These are phyloP conservation scores for Calonectria honghensis DNA, from an alignment of 2,329 filamentous ascomycete species.

Conservation along the genomic window DNA sequence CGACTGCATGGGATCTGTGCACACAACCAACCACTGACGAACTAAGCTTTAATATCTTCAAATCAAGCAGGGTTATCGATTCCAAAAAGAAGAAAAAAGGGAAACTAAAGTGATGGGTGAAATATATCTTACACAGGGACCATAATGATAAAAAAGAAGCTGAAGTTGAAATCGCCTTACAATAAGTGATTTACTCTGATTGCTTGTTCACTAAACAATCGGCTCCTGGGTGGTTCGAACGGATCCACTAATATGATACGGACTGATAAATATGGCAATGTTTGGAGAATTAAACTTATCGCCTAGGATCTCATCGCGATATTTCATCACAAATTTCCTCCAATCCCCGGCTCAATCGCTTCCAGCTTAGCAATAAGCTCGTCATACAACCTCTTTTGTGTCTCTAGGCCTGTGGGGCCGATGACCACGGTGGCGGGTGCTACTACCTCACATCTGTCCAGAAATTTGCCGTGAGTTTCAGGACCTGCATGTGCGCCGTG, in stretches of 20 bases:
- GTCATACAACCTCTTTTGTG: background rate
- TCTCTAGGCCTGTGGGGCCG: background rate
- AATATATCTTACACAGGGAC: background rate
- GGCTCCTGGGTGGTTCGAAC: background rate
- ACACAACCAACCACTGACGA: background rate
- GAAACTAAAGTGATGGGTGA: background rate
- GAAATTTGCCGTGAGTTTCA: slow-evolving; percentile 64
- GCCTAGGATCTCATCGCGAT: too few relatives aligned
- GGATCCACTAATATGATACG: background rate
- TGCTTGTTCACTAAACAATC: background rate
- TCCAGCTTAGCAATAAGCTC: slow-evolving; percentile 25
- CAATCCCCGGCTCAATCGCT: background rate
- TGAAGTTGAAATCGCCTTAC: too few relatives aligned
- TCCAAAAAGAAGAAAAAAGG: background rate
- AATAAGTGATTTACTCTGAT: background rate
- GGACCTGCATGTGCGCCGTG: slow-evolving; percentile 60
- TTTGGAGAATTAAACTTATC: background rate
- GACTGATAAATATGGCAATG: background rate
- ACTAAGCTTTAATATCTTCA: background rate
- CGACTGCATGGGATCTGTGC: background rate
- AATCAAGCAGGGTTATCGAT: background rate
- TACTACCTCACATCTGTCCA: slow-evolving; percentile 64
- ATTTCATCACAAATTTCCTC: background rate
- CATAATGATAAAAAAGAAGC: too few relatives aligned
- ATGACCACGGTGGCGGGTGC: background rate